Evolutionary conservation across 805 yeast species (phyloP).

Genomic region (Saccharomycopsis sp.): DNA sequence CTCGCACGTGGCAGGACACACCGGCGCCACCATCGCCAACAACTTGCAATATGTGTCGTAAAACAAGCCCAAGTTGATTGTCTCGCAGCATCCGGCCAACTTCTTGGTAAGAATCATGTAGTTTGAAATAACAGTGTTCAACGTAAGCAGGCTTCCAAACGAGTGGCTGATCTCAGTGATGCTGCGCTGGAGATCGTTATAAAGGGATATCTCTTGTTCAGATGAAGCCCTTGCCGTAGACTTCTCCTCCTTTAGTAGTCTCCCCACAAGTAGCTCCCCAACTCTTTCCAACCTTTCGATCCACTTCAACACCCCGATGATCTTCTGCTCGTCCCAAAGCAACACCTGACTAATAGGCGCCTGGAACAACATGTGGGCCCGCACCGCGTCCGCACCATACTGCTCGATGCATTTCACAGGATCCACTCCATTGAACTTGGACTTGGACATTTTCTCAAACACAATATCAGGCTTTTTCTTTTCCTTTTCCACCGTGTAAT

Average conservation of each 20-base stretch:
- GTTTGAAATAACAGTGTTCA: constrained; percentile 84
- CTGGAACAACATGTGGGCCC: constrained; percentile 88
- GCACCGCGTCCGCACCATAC: constrained; percentile 89
- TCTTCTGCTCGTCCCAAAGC: constrained; percentile 85
- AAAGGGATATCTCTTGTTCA: constrained; percentile 43
- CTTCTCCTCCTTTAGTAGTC: neutral
- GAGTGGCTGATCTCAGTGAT: constrained; percentile 48
- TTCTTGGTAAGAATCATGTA: constrained; percentile 73
- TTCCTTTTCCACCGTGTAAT: constrained; percentile 36
- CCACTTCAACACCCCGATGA: constrained; percentile 87
- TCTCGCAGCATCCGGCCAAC: constrained; percentile 33
- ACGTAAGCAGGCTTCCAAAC: constrained; percentile 45
- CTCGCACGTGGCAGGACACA: constrained; percentile 73
- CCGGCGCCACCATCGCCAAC: constrained; percentile 63
- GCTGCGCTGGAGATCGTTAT: constrained; percentile 45
- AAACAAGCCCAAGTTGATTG: constrained; percentile 32
- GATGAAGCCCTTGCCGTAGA: constrained; percentile 20
- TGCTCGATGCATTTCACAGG: constrained; percentile 64
- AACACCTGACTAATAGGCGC: constrained; percentile 80
- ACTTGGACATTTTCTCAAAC: constrained; percentile 93
- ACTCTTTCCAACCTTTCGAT: constrained; percentile 26
- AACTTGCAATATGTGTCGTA: constrained; percentile 44
- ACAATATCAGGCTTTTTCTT: constrained; percentile 46
- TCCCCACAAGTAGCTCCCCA: neutral
- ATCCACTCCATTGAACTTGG: constrained; percentile 90